These are phyloP conservation scores for Lindgomyces ingoldianus DNA, from an alignment of 495 filamentous ascomycete species.

Conservation along the genomic window DNA sequence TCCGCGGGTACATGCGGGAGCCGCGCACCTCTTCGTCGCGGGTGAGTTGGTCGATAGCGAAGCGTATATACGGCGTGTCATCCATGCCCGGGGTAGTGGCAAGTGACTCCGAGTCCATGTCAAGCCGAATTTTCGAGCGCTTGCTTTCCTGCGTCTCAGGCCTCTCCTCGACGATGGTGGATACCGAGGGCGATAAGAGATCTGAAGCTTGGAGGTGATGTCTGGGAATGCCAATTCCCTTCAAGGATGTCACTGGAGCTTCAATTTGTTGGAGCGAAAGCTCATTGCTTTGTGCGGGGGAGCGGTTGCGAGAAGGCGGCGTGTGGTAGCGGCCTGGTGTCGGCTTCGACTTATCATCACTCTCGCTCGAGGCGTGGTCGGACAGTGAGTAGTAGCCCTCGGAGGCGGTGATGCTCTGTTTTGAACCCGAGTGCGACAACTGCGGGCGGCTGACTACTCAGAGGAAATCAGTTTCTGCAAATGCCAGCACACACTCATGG, in stretches of 20 bases:
- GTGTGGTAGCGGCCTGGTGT: slow-evolving; percentile 54
- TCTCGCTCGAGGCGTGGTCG: slow-evolving; percentile 51
- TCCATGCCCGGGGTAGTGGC: slow-evolving; percentile 65
- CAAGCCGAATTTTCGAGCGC: neutral
- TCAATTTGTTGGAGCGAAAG: slow-evolving; percentile 14
- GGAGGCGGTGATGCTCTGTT: slow-evolving; percentile 64
- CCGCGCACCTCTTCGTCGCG: slow-evolving; percentile 59
- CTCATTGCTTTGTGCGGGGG: slow-evolving; percentile 39
- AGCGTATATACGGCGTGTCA: slow-evolving; percentile 69
- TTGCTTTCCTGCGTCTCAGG: slow-evolving; percentile 30
- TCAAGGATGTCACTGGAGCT: slow-evolving; percentile 25
- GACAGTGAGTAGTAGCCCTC: slow-evolving; percentile 70
- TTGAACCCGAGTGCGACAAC: slow-evolving; percentile 55
- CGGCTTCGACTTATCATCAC: slow-evolving; percentile 47
- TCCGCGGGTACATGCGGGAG: slow-evolving; percentile 33
- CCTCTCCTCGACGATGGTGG: slow-evolving; percentile 33
- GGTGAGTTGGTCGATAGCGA: slow-evolving; percentile 73
- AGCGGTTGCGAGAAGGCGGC: slow-evolving; percentile 41
- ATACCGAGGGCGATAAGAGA: slow-evolving; percentile 17
- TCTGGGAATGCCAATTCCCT: slow-evolving; percentile 21
- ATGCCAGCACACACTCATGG: too few species aligned
- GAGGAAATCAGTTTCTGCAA: too few species aligned
- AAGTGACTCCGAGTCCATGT: slow-evolving; percentile 43
- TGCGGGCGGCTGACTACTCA: slow-evolving; percentile 48
- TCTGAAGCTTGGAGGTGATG: slow-evolving; percentile 2